Conservation (phyloP, 208 protist species). For the Trypanosoma conorhini region DNA sequence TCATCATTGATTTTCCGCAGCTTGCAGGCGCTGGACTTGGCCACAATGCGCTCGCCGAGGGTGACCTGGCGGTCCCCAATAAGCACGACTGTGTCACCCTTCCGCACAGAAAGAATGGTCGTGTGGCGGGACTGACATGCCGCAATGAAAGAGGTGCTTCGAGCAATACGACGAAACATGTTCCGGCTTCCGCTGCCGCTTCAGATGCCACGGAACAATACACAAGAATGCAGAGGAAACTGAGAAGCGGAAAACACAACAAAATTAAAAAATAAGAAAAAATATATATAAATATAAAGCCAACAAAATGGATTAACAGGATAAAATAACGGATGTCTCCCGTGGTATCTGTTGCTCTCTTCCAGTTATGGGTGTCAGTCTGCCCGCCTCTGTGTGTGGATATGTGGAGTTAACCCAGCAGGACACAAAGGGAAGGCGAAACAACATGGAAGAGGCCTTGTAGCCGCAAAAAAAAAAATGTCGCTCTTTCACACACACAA, state of each 20-base stretch:
- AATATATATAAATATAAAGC: constrained; percentile 8
- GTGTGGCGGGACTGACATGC: constrained; percentile 76
- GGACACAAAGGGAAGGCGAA: neutral
- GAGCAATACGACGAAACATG: constrained; percentile 47
- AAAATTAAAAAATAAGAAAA: neutral
- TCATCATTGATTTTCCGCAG: constrained; percentile 76
- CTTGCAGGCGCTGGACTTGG: constrained; percentile 87
- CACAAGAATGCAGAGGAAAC: neutral
- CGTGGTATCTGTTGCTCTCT: no score
- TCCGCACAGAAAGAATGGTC: constrained; percentile 94
- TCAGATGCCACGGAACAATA: neutral
- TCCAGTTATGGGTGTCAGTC: neutral
- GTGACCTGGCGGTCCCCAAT: constrained; percentile 96
- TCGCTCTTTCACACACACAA: neutral
- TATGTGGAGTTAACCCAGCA: neutral
- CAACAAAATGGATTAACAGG: neutral
- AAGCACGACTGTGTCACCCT: constrained; percentile 91
- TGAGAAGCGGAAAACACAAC: neutral
- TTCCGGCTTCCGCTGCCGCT: constrained; percentile 3
- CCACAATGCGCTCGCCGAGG: constrained; percentile 91
- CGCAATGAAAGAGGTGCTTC: constrained; percentile 33
- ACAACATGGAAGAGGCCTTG: neutral
- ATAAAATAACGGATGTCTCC: neutral
- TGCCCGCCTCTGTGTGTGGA: neutral
- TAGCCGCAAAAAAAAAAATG: neutral